A percentile compares a stretch with the other conserved stretches of the same genome.
Conservation (phyloP, 768 basidiomycete species). For the Russula virescens region DNA sequence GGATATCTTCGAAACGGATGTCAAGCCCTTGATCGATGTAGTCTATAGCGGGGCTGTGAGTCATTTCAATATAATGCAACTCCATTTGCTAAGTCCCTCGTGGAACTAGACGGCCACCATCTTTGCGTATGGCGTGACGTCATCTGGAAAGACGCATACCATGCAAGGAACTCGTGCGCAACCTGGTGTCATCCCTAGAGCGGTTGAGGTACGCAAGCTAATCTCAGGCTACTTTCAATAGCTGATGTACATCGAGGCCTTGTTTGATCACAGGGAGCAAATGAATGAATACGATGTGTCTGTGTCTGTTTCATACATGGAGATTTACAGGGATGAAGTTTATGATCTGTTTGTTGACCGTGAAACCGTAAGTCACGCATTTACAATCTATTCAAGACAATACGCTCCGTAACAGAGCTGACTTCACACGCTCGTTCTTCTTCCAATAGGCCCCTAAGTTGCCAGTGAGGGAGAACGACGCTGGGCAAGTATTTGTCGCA, state of each 20-base stretch:
- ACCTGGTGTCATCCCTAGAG: constrained; percentile 83
- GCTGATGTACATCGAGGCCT: constrained; percentile 8
- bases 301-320: constrained; percentile 70
- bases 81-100: neutral
- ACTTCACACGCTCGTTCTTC: neutral
- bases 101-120: constrained; percentile 67
- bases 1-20: constrained; percentile 71
- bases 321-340: constrained; percentile 89
- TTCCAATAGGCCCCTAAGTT: constrained; percentile 44
- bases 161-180: constrained; percentile 76
- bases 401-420: neutral
- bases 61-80: constrained; percentile 13
- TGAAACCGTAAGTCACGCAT: constrained; percentile 46
- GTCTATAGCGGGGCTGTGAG: constrained; percentile 72
- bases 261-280: constrained; percentile 22
- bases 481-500: constrained; percentile 50
- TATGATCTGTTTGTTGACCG: constrained; percentile 77
- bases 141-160: constrained; percentile 87
- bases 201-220: constrained; percentile 52
- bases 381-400: neutral
- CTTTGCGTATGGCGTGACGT: constrained; percentile 88
- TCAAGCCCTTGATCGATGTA: constrained; percentile 70
- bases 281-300: constrained; percentile 36
- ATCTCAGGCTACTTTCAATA: neutral
- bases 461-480: constrained; percentile 48